These are phyloP conservation scores for Neofusicoccum cordaticola DNA, from an alignment of 2,329 filamentous ascomycete species.

Conservation along the genomic window DNA sequence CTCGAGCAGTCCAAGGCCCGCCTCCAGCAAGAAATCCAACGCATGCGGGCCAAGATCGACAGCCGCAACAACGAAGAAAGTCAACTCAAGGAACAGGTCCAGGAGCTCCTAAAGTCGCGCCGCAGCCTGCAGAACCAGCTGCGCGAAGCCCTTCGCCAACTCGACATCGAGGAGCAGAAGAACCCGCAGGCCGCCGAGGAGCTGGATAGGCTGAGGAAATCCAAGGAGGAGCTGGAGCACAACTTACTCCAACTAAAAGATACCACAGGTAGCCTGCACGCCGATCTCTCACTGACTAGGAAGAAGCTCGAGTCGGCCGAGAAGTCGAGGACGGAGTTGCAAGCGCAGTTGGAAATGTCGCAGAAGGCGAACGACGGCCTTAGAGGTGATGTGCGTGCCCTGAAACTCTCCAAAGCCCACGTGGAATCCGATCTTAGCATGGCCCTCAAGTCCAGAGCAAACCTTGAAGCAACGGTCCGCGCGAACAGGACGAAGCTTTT, in stretches of 20 bases:
- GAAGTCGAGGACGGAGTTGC: constrained; percentile 22
- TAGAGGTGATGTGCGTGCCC: constrained; percentile 21
- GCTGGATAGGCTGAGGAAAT: constrained; percentile 23
- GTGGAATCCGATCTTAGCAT: constrained; percentile 22
- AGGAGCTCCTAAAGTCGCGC: constrained; percentile 9
- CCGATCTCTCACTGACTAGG: constrained; percentile 24
- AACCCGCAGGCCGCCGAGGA: constrained; percentile 20
- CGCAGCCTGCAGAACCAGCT: constrained; percentile 16
- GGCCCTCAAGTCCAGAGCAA: constrained; percentile 21
- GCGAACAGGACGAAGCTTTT: constrained; percentile 25
- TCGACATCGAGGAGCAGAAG: constrained; percentile 13
- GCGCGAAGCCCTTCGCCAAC: constrained; percentile 7
- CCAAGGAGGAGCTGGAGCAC: constrained; percentile 24
- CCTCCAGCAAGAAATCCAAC: constrained; percentile 25
- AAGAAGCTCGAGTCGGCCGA: constrained; percentile 27
- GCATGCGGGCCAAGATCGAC: constrained; percentile 24
- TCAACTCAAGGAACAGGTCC: constrained; percentile 20
- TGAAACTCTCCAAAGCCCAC: constrained; percentile 20
- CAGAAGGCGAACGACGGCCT: constrained; percentile 23
- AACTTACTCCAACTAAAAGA: constrained; percentile 25
- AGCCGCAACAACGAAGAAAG: constrained; percentile 23
- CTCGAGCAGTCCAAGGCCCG: constrained; percentile 24
- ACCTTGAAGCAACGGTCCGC: constrained; percentile 24
- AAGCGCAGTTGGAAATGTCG: constrained; percentile 25
- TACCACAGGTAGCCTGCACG: constrained; percentile 23